These are phyloP conservation scores for Cocos nucifera DNA, from an alignment of 176 grass and related monocot genomes.

Conservation along the genomic window DNA sequence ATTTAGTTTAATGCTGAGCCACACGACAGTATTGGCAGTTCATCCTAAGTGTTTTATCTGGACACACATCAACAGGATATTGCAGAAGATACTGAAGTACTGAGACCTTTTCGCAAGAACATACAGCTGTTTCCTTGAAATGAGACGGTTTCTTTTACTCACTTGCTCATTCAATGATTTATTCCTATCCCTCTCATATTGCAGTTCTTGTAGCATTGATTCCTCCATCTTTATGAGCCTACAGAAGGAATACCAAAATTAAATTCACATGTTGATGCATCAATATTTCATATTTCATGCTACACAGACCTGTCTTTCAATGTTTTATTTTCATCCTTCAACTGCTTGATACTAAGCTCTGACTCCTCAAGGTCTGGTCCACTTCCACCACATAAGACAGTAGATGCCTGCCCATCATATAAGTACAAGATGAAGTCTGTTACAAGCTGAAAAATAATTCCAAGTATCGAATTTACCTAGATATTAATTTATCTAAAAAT, in stretches of 20 bases:
- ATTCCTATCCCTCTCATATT: conserved; percentile 52
- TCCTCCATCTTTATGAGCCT: conserved; percentile 56
- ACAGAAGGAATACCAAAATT: conserved; percentile 22
- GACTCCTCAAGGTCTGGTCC: conserved; percentile 10
- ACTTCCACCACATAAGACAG: conserved; percentile 22
- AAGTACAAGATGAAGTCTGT: not conserved
- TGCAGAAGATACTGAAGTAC: no score
- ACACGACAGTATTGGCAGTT: not conserved
- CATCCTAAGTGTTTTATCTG: not conserved
- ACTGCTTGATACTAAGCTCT: conserved; percentile 36
- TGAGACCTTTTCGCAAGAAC: no score
- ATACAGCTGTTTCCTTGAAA: not conserved
- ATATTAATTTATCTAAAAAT: no score
- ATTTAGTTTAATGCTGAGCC: no score
- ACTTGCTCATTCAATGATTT: conserved; percentile 72
- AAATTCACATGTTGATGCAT: conserved; percentile 2
- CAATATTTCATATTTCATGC: not conserved
- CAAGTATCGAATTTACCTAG: no score
- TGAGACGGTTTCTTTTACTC: conserved; percentile 12
- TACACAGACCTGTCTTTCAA: conserved; percentile 58
- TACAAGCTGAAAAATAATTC: no score
- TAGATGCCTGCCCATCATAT: conserved; percentile 32
- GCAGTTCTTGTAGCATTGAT: conserved; percentile 48
- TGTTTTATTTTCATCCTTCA: conserved; percentile 64
- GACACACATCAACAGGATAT: no score